Conservation (phyloP, 2,329 filamentous ascomycete species). For the Curvularia spicifera region DNA sequence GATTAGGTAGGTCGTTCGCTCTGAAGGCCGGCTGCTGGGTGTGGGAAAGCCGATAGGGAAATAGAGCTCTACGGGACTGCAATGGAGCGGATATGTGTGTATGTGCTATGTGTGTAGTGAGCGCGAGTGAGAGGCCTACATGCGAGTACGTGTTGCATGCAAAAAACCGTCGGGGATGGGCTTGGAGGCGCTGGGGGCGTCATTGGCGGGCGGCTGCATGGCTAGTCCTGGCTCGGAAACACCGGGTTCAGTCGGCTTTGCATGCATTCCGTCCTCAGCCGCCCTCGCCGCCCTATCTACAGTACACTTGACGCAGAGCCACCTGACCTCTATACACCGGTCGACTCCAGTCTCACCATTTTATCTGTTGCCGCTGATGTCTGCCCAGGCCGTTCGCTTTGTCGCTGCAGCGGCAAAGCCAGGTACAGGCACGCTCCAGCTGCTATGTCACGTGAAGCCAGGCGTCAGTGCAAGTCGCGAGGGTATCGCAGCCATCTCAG, state of each 20-base stretch:
- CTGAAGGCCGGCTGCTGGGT: neutral
- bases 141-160: neutral
- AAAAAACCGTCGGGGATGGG: neutral
- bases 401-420: conserved; percentile 32
- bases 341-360: neutral
- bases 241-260: conserved; percentile 22
- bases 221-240: conserved; percentile 3
- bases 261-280: neutral
- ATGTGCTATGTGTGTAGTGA: neutral
- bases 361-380: neutral
- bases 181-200: neutral
- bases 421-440: conserved; percentile 53
- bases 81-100: neutral
- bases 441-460: conserved; percentile 72
- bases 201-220: neutral
- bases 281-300: neutral
- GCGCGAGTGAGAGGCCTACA: neutral
- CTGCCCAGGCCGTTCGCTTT: conserved; percentile 37
- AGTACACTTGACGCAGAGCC: conserved; percentile 10
- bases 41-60: neutral
- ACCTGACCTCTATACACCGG: conserved; percentile 19
- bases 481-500: conserved; percentile 64
- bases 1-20: conserved; percentile 26
- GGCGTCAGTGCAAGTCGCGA: conserved; percentile 67
- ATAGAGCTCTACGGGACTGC: neutral